Conservation (phyloP, 1,284 basidiomycete genomes). For the Termitomyces sp. region DNA sequence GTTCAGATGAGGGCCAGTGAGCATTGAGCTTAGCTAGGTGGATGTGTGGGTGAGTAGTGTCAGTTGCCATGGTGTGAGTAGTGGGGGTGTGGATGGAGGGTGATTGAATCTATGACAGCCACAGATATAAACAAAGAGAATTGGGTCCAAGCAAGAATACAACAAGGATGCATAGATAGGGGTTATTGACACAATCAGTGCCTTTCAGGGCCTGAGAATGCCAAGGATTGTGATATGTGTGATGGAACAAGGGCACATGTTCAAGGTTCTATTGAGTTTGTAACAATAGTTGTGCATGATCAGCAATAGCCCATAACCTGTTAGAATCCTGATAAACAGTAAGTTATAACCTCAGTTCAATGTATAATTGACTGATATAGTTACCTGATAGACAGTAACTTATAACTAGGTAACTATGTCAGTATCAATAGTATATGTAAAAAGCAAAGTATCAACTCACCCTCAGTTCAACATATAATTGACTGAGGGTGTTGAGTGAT, state of each 20-base stretch:
- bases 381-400: too few relatives aligned
- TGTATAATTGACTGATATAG: too few relatives aligned
- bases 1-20: background rate
- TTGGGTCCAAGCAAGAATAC: background rate
- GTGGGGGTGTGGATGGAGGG: background rate
- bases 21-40: background rate
- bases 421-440: too few relatives aligned
- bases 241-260: background rate
- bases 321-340: background rate
- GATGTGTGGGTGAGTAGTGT: background rate
- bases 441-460: too few relatives aligned
- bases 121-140: background rate
- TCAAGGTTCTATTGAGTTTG: background rate
- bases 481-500: too few relatives aligned
- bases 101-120: background rate
- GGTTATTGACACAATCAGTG: background rate
- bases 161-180: background rate
- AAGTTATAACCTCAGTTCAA: too few relatives aligned
- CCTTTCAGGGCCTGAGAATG: background rate
- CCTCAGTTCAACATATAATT: too few relatives aligned
- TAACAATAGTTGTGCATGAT: background rate
- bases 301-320: background rate
- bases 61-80: background rate
- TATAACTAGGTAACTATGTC: too few relatives aligned
- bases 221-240: background rate